phyloP scores from a whole-genome alignment of 2,329 filamentous ascomycete species.

The Sporothrix globosa region DNA sequence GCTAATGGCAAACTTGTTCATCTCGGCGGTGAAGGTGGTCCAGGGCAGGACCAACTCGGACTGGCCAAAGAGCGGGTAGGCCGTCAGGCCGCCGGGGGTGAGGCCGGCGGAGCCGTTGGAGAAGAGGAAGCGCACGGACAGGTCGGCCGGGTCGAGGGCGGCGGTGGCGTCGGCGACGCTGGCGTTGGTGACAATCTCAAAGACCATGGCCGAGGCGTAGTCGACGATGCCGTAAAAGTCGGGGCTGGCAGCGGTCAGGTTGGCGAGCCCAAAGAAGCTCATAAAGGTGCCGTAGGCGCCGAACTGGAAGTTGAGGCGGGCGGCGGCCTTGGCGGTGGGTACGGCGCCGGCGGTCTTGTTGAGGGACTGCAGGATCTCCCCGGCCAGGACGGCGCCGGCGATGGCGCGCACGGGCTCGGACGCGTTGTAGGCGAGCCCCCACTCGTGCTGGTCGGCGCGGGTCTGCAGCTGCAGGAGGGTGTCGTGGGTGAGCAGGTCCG shows the following conservation, averaged over 20 bases:
- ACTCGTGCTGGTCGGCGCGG: conserved; percentile 82
- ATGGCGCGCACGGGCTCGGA: conserved; percentile 67
- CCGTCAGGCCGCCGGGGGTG: conserved; percentile 51
- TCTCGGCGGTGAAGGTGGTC: conserved; percentile 65
- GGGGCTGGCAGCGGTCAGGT: conserved; percentile 53
- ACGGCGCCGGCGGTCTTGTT: conserved; percentile 52
- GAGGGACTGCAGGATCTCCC: conserved; percentile 57
- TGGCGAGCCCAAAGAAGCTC: conserved; percentile 64
- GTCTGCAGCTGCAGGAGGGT: conserved; percentile 66
- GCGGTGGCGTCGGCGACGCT: conserved; percentile 49
- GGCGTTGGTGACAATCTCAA: conserved; percentile 69
- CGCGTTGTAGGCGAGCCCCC: conserved; percentile 77
- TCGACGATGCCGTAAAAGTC: conserved; percentile 79
- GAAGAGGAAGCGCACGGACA: conserved; percentile 65
- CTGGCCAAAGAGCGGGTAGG: conserved; percentile 65
- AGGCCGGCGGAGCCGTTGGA: conserved; percentile 59
- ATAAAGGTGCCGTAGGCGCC: conserved; percentile 65
- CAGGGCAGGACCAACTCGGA: conserved; percentile 62
- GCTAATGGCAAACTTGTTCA: conserved; percentile 69
- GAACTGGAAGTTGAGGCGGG: conserved; percentile 58
- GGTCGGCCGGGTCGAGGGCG: conserved; percentile 44
- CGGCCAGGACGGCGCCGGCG: conserved; percentile 60
- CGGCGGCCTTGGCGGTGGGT: conserved; percentile 40
- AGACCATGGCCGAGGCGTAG: conserved; percentile 80
- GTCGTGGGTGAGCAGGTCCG: conserved; percentile 61